A percentile compares a stretch with the other conserved stretches of the same genome.
phyloP scores from a whole-genome alignment of 257 asterid species.

The Fraxinus americana region DNA sequence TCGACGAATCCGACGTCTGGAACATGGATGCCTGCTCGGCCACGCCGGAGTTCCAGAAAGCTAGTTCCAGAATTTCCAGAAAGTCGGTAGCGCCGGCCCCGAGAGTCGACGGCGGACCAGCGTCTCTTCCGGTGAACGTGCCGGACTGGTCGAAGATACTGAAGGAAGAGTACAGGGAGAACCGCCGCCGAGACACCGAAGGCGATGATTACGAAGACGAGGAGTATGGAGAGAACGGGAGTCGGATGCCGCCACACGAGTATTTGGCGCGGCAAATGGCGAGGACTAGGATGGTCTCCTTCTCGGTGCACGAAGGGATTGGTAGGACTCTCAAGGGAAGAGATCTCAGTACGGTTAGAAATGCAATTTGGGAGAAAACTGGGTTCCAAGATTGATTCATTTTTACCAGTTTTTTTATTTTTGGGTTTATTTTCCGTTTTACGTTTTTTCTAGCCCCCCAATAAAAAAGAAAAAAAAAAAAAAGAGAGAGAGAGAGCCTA shows the following conservation, averaged over 20 bases:
- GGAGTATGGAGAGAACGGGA: slow-evolving; percentile 39
- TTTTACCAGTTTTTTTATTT: background rate
- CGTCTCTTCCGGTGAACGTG: slow-evolving; percentile 89
- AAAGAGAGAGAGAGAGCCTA: background rate
- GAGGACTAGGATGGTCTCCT: slow-evolving; percentile 67
- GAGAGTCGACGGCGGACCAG: slow-evolving; percentile 33
- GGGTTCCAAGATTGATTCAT: slow-evolving; percentile 74
- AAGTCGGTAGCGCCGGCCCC: slow-evolving; percentile 31
- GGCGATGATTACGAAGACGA: slow-evolving; percentile 45
- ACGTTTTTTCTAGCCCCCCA: background rate
- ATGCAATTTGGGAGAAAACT: slow-evolving; percentile 95
- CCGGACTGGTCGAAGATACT: slow-evolving; percentile 98
- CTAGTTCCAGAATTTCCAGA: slow-evolving; percentile 38
- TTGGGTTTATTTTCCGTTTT: background rate
- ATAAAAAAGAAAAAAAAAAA: background rate
- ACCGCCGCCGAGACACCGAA: slow-evolving; percentile 43
- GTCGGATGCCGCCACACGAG: slow-evolving; percentile 91
- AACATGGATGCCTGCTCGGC: slow-evolving; percentile 44
- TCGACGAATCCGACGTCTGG: slow-evolving; percentile 90
- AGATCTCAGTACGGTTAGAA: slow-evolving; percentile 94
- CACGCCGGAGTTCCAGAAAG: slow-evolving; percentile 62
- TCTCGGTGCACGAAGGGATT: slow-evolving; percentile 90
- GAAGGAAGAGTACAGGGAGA: slow-evolving; percentile 74
- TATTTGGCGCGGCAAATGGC: slow-evolving; percentile 52
- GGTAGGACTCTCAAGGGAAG: slow-evolving; percentile 96